Conservation (phyloP, 2,329 filamentous ascomycete genomes). For the Pseudogymnoascus sp. region DNA sequence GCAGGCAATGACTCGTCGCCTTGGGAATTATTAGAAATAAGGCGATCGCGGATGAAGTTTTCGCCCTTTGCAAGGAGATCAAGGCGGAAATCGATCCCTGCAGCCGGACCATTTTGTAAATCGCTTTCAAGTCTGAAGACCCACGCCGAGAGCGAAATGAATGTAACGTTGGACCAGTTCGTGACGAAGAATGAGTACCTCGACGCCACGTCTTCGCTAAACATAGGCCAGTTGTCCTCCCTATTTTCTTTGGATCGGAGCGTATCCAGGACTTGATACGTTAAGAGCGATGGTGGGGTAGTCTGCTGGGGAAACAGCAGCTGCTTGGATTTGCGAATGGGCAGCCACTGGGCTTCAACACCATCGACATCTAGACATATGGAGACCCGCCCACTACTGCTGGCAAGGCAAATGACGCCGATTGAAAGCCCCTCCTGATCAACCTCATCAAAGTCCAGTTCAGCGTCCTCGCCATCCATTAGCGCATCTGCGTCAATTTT, state of each 20-base stretch:
- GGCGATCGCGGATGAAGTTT: constrained; percentile 48
- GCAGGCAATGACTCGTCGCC: constrained; percentile 40
- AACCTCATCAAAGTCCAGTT: constrained; percentile 49
- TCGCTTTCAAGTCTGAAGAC: constrained; percentile 59
- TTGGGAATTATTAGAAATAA: constrained; percentile 47
- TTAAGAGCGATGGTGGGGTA: constrained; percentile 46
- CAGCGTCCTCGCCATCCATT: constrained; percentile 60
- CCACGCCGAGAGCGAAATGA: constrained; percentile 56
- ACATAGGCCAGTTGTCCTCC: constrained; percentile 56
- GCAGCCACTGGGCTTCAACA: constrained; percentile 61
- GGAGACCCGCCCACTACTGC: constrained; percentile 54
- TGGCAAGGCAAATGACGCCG: constrained; percentile 53
- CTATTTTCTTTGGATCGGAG: constrained; percentile 49
- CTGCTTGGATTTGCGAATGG: constrained; percentile 45
- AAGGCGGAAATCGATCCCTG: constrained; percentile 56
- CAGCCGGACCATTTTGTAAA: constrained; percentile 48
- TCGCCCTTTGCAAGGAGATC: constrained; percentile 54
- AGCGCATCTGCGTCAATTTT: constrained; percentile 55
- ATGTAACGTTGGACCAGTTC: constrained; percentile 53
- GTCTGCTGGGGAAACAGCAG: constrained; percentile 35
- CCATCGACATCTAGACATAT: constrained; percentile 57
- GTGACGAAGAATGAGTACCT: constrained; percentile 60
- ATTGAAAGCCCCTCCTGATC: constrained; percentile 56
- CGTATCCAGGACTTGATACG: constrained; percentile 58
- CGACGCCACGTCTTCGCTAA: constrained; percentile 55